A percentile compares a stretch with the other conserved stretches of the same genome.
phyloP scores from a whole-genome alignment of 768 basidiomycete genomes.

The Kwoniella dendrophila region DNA sequence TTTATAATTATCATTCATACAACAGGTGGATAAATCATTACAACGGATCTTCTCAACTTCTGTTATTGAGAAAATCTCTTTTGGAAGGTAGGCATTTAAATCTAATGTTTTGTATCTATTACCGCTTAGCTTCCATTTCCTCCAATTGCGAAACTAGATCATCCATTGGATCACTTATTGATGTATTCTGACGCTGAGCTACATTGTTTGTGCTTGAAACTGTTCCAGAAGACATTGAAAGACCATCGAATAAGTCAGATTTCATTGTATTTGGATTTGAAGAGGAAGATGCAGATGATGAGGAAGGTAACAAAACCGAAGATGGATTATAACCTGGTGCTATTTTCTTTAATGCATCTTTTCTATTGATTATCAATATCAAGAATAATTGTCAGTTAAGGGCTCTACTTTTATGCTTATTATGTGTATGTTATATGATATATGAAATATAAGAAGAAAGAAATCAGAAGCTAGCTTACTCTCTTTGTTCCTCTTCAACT shows the following conservation, averaged over 20 bases:
- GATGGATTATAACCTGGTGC: conserved; percentile 52
- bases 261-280: background rate
- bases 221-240: background rate
- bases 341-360: conserved; percentile 45
- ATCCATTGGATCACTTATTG: conserved; percentile 69
- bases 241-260: background rate
- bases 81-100: too few species aligned
- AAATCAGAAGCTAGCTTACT: conserved; percentile 61
- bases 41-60: too few species aligned
- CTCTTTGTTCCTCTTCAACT: conserved; percentile 71
- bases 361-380: conserved; percentile 28
- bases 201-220: background rate
- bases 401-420: too few species aligned
- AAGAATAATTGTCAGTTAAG: too few species aligned
- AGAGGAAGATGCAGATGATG: conserved; percentile 2
- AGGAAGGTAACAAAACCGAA: conserved; percentile 38
- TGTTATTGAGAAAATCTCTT: too few species aligned
- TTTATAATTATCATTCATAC: too few species aligned
- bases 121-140: conserved; percentile 60
- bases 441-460: too few species aligned
- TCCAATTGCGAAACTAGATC: conserved; percentile 80
- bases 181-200: conserved; percentile 21
- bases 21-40: background rate
- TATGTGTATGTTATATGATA: too few species aligned
- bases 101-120: background rate